A percentile compares a stretch with the other conserved stretches of the same genome.
phyloP scores from a whole-genome alignment of 1,284 basidiomycete species.

The Coniferiporia sulphurascens region DNA sequence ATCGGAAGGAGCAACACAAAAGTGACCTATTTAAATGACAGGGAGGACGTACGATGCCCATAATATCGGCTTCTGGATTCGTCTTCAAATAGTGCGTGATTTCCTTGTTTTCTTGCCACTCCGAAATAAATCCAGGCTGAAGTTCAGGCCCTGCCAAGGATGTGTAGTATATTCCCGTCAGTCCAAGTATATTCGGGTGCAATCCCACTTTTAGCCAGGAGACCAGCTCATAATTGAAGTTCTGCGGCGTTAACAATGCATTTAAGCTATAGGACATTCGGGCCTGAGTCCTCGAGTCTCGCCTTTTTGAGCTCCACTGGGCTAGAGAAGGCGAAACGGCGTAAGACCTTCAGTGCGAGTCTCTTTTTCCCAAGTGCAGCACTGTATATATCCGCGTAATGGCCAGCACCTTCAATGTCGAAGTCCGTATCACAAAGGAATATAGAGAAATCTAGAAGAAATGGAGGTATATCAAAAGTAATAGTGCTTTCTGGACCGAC shows the following conservation, averaged over 20 bases:
- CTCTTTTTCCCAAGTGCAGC: not conserved
- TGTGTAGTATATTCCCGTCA: slow-evolving; percentile 6
- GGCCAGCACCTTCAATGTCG: not conserved
- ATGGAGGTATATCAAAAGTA: slow-evolving; percentile 2
- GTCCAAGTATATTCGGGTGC: slow-evolving; percentile 8
- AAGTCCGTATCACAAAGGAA: not conserved
- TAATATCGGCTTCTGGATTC: slow-evolving; percentile 3
- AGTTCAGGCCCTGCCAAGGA: not conserved
- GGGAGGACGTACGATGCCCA: not conserved
- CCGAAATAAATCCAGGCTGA: slow-evolving; percentile 11
- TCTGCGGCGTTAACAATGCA: not conserved
- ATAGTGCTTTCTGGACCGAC: not conserved
- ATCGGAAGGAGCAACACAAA: no score
- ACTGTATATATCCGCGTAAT: not conserved
- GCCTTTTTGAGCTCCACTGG: not conserved
- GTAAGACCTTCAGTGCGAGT: slow-evolving; percentile 3
- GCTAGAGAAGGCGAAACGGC: not conserved
- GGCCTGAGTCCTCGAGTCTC: not conserved
- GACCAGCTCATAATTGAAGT: slow-evolving; percentile 3
- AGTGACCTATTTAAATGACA: not conserved
- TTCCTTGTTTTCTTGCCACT: slow-evolving; percentile 8
- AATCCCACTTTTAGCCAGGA: slow-evolving; percentile 4
- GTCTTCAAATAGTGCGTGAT: slow-evolving; percentile 4
- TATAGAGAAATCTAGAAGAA: slow-evolving; percentile 1
- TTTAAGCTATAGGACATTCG: not conserved